phyloP scores from a whole-genome alignment of 2,329 filamentous ascomycete genomes.

The Fusarium piperis region DNA sequence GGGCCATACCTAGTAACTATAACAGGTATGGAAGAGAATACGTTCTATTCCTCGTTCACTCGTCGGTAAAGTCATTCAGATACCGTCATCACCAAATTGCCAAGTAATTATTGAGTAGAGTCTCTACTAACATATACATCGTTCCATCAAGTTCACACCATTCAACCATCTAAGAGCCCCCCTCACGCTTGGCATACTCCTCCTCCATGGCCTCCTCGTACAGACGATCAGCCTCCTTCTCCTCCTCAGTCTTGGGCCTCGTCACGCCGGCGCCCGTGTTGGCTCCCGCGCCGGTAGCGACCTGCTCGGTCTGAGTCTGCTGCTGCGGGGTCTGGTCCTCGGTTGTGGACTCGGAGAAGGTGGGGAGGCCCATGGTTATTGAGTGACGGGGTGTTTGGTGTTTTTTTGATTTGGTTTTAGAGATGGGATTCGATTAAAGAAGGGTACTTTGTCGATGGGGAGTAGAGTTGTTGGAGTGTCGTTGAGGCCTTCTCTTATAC shows the following conservation, averaged over 20 bases:
- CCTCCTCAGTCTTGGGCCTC: slow-evolving; percentile 59
- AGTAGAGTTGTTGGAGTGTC: not conserved
- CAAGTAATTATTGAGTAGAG: not conserved
- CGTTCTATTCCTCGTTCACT: not conserved
- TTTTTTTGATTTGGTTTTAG: not conserved
- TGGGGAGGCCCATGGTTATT: slow-evolving; percentile 44
- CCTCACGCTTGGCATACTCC: slow-evolving; percentile 65
- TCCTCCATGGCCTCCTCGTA: slow-evolving; percentile 66
- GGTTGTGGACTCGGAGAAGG: slow-evolving; percentile 25
- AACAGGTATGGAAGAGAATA: not conserved
- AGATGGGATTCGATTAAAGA: not conserved
- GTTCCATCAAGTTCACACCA: not conserved
- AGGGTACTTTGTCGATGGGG: not conserved
- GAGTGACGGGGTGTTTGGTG: not conserved
- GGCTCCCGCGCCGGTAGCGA: slow-evolving; percentile 55
- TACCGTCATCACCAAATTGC: not conserved
- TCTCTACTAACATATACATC: not conserved
- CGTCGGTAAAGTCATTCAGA: not conserved
- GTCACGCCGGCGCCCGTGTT: slow-evolving; percentile 60
- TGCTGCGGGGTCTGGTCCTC: slow-evolving; percentile 17
- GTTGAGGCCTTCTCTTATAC: slow-evolving; percentile 38
- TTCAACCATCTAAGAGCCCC: slow-evolving; percentile 53
- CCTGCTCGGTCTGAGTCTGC: slow-evolving; percentile 15
- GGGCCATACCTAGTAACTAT: not conserved
- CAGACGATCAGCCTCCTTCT: slow-evolving; percentile 58